Base-by-base conservation (phyloP, 202 grass and related monocot genomes). In the Hordeum pubiflorum region DNA sequence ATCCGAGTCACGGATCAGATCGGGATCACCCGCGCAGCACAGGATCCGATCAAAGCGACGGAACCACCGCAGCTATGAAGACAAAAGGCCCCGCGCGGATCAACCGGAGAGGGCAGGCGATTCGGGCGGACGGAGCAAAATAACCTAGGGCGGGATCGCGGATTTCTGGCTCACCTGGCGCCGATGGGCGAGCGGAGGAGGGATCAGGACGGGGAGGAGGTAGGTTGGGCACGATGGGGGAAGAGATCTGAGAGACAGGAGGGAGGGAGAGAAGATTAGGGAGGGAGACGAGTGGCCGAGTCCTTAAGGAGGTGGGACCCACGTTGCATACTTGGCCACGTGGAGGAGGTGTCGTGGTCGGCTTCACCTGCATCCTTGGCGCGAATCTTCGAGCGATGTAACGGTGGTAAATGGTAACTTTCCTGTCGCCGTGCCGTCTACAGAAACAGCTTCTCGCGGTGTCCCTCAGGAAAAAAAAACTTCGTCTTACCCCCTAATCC, bases 231-330 rank as follows among this genome's bases (percentile, higher is more conserved):
- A 33, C 50, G 67, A 80, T 20, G 67, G 10, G 56, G n/a, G 9
- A 18, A 58, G 29, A 63, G 81, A 88, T 88, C 68, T 74, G 81
- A 83, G 68, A 21, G 81, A 74, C 66, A 0, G 18, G 74, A 39
- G 10, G 43, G 29, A 48, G 18, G 66, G 67, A 7, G 39, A 77
- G 36, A 76, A 60, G 43, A 78, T 68, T 79, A 65, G 58, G 38
- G 44, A 83, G 74, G 27, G 68, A 57, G 62, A 81, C 44, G 72
- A 77, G 87, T 81, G 82, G 82, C 81, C 86, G 40, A 76, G 63
- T 79, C 81, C 86, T 29, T 6, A 41, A 39, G 18, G 69, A 34
- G 8, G 77, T 78, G 78, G 64, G 82, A 6, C 64, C 87, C 82
- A 36, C 82, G 33, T 29, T 11, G 29, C 37, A 7, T 83, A 46